Percentiles rank a stretch among this genome's conserved stretches.
These are phyloP conservation scores for Conticribra weissflogii DNA, from an alignment of 108 stramenopile genomes.

Conservation along the genomic window DNA sequence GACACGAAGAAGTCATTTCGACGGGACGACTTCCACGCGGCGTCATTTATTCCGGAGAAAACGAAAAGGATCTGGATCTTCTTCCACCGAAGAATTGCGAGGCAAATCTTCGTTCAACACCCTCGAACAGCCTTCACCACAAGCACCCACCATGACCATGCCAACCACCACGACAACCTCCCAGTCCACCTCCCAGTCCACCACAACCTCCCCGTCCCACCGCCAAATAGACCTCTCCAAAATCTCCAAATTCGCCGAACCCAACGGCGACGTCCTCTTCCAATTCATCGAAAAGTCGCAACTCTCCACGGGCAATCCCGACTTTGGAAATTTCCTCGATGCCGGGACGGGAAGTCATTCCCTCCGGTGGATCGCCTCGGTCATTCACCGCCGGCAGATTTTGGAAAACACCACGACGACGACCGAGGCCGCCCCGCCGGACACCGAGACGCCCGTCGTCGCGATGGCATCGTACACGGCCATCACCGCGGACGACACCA, in stretches of 20 bases:
- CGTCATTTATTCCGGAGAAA: too few relatives aligned
- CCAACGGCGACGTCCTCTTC: slow-evolving; percentile 79
- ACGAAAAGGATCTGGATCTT: too few relatives aligned
- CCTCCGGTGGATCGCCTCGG: slow-evolving; percentile 90
- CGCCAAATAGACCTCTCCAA: slow-evolving; percentile 34
- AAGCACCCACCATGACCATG: too few relatives aligned
- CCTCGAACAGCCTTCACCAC: too few relatives aligned
- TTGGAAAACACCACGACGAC: slow-evolving; percentile 21
- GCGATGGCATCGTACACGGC: slow-evolving; percentile 69
- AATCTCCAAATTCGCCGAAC: slow-evolving; percentile 55
- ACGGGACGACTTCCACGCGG: too few relatives aligned
- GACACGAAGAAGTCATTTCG: too few relatives aligned
- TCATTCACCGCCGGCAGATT: slow-evolving; percentile 51
- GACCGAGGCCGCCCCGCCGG: slow-evolving; percentile 28
- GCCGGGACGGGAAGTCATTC: slow-evolving; percentile 94
- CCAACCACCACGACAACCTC: too few relatives aligned
- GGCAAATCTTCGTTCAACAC: too few relatives aligned
- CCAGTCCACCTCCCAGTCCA: too few relatives aligned
- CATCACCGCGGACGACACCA: slow-evolving; percentile 86
- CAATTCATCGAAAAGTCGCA: slow-evolving; percentile 81
- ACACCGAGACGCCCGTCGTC: slow-evolving; percentile 36
- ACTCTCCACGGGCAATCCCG: slow-evolving; percentile 2
- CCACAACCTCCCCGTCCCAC: slow-evolving; percentile 1
- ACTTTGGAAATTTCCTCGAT: slow-evolving; percentile 68
- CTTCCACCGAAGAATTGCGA: too few relatives aligned